Percentiles rank a stretch among this genome's conserved stretches.
These are phyloP conservation scores for Phylloporus arenicola DNA, from an alignment of 768 basidiomycete species.

Conservation along the genomic window DNA sequence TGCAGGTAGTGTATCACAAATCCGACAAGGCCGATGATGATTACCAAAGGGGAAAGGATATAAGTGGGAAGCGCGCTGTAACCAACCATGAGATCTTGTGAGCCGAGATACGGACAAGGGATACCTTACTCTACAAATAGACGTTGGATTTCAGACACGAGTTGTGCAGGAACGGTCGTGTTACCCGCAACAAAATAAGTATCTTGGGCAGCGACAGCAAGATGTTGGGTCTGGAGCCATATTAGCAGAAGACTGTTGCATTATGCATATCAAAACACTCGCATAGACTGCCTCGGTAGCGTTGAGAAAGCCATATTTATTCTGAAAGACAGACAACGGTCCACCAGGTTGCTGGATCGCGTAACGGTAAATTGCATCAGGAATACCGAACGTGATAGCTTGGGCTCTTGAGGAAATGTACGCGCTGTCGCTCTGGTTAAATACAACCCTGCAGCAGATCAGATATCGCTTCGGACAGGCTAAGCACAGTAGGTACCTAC, in stretches of 20 bases:
- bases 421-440: conserved; percentile 31
- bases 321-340: conserved; percentile 41
- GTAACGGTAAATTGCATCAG: conserved; percentile 54
- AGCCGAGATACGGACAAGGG: not conserved
- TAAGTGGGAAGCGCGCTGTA: conserved; percentile 50
- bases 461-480: not conserved
- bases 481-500: conserved; percentile 30
- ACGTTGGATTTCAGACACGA: conserved; percentile 42
- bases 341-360: conserved; percentile 42
- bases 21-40: conserved; percentile 46
- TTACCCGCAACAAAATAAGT: conserved; percentile 52
- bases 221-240: conserved; percentile 46
- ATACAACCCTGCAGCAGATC: conserved; percentile 36
- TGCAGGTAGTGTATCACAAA: conserved; percentile 45
- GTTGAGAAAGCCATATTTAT: conserved; percentile 47
- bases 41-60: conserved; percentile 42
- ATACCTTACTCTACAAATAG: conserved; percentile 53
- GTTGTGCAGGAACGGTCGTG: conserved; percentile 32
- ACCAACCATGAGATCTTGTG: conserved; percentile 1
- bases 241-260: not conserved
- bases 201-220: conserved; percentile 50
- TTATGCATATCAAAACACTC: conserved; percentile 4
- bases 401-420: conserved; percentile 50
- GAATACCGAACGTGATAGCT: conserved; percentile 47
- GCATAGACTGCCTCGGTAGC: conserved; percentile 39